Evolutionary conservation across 257 asterid species (phyloP), one percentile per base, ranked within the genome.

Genomic region (Eustoma russellianum): DNA sequence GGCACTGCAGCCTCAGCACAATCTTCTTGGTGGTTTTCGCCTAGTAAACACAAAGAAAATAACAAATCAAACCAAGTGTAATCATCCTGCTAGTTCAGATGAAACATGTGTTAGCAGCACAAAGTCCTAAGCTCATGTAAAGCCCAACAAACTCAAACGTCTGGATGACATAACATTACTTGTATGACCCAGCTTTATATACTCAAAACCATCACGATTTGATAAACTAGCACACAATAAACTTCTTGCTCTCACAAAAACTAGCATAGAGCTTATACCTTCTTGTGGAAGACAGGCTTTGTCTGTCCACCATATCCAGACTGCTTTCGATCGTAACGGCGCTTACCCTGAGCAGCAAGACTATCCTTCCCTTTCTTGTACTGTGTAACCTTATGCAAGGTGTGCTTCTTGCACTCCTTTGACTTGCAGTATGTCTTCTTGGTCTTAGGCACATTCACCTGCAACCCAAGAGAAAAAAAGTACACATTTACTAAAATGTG

Each of bases 281-380:
- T 85, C 81, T 85, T 85, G 88, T 85, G 94, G 73, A 85, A 85
- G 45, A 85, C 88, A 2, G 92, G 94, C 62, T 85, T 85, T 18
- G 94, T 85, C 76, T 85, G 94, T 10, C 94, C 94, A 65, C 94
- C 94, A 71, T 85, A 85, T 33, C 94, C 94, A 0, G 94, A 85
- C 68, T 85, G 94, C 67, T 85, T 85, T 47, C 94, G 85, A 44
- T 85, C 94, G 41, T 85, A 85, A 38, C 94, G 85, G 3, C 92
- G 88, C 78, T 85, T 85, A 11, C 94, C 94, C 57, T 81, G 88
- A 19, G 68, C 94, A 35, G 94, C 92, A 5, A 81, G 64, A 56
- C 88, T 77, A 50, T 81, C 91, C 55, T 85, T 81, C 0, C 91
- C 94, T 61, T 81, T 85, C 70, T 81, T 85, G 66, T 85, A 81